Base-by-base conservation (phyloP, 495 filamentous ascomycete genomes). In the Penicillium paxilli region DNA sequence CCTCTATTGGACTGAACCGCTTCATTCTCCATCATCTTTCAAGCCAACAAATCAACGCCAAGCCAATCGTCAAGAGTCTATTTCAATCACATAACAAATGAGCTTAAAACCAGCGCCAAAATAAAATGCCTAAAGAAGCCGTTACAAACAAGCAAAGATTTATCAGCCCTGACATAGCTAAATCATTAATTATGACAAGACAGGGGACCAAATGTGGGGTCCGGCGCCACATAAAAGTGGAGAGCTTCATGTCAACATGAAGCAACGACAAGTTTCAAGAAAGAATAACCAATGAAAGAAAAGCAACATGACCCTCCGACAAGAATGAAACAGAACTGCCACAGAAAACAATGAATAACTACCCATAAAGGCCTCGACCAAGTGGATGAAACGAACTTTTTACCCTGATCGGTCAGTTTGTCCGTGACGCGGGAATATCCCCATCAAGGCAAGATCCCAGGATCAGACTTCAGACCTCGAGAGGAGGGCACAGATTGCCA, bases 201-300 rank as follows among this genome's bases (percentile, higher is more conserved):
- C 40, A 42, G 40, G 40, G 40, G 40, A 19, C 21, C 9, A 7
- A 9, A 21, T 21, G 40, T 42, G 40, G 40, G 40, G 40, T 20
- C 16, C 10, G 0, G 19, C 8, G 21, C 40, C 20, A n/a, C 19
- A 22, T 22, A 38, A 11, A 42, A 42, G 40, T 23, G 40, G 40
- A 42, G 40, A 21, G 23, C 8, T 23, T 14, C 40, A 23, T 42
- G 10, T 42, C 12, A 42, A 42, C 40, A 42, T 42, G 40, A 42
- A 42, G 40, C 40, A 42, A 14, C 40, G 40, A 42, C 19, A 42
- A 14, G 40, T 42, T 42, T 42, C 40, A 42, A 42, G 20, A n/a
- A 19, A 2, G 1, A 21, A 21, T 23, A 3, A 12, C 19, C 40
- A 42, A 23, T 22, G 3, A 42, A 42, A 14, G 12, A 10, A 42